Conservation (phyloP, 148 eudicot species). For the Chenopodium formosanum region DNA sequence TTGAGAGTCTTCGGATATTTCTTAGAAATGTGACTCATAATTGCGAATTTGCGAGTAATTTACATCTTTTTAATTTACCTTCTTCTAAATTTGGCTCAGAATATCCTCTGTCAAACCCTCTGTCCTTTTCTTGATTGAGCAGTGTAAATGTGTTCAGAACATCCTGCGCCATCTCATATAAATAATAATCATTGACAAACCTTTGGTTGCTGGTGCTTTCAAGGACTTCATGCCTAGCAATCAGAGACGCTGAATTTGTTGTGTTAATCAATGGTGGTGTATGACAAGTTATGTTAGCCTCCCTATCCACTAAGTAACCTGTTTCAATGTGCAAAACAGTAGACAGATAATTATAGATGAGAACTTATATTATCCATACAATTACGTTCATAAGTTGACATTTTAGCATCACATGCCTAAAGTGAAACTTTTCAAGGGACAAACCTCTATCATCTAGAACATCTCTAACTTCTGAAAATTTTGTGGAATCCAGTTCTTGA, state of each 20-base stretch:
- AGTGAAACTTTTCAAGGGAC: background rate
- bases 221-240: background rate
- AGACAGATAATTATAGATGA: background rate
- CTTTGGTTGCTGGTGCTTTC: background rate
- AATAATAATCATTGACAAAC: background rate
- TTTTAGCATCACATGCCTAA: too few species aligned
- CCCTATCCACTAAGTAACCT: background rate
- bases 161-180: conserved; percentile 8
- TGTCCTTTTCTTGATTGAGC: background rate
- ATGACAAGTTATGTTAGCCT: background rate
- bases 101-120: background rate
- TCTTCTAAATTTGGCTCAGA: background rate
- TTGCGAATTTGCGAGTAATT: too few species aligned
- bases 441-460: conserved; percentile 7
- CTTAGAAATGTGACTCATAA: too few species aligned
- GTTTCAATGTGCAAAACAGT: background rate
- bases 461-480: background rate
- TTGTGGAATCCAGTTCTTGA: background rate
- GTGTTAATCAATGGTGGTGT: background rate
- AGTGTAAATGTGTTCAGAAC: background rate
- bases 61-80: background rate
- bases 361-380: background rate
- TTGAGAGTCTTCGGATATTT: too few species aligned
- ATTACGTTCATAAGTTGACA: background rate
- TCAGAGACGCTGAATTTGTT: background rate